A percentile compares a stretch with the other conserved stretches of the same genome.
Conservation (phyloP, 768 basidiomycete species). For the Mycena crocata region DNA sequence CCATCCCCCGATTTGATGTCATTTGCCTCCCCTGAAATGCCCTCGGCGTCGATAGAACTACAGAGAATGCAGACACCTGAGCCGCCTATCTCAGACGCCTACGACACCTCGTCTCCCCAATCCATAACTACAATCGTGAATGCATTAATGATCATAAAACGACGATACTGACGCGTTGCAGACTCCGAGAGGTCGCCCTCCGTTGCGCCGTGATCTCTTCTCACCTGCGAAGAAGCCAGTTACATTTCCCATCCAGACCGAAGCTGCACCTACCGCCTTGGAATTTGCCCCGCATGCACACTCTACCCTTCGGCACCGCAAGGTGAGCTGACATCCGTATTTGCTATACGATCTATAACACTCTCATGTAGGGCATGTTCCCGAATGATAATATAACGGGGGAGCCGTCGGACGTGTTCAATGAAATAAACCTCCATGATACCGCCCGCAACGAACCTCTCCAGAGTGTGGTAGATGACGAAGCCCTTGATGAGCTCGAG, state of each 20-base stretch:
- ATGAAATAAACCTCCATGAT: background rate
- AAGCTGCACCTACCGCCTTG: background rate
- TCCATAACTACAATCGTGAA: constrained; percentile 9
- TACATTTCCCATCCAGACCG: background rate
- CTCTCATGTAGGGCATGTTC: background rate
- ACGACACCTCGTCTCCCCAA: background rate
- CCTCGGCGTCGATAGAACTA: background rate
- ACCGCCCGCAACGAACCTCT: background rate
- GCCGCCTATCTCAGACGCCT: constrained; percentile 2
- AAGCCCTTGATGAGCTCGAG: background rate
- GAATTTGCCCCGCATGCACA: constrained; percentile 20
- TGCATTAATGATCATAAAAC: background rate
- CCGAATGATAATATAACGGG: constrained; percentile 25
- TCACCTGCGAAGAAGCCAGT: constrained; percentile 8
- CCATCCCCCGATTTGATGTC: constrained; percentile 5
- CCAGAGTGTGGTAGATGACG: background rate
- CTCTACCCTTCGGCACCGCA: constrained; percentile 28
- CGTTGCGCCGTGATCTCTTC: constrained; percentile 25
- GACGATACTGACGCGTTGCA: background rate
- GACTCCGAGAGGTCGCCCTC: constrained; percentile 19
- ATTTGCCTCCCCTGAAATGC: background rate
- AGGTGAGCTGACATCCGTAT: constrained; percentile 5
- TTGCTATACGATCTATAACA: background rate
- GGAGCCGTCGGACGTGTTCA: background rate
- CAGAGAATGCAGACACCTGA: constrained; percentile 12